Percentiles rank a stretch among this genome's conserved stretches.
Evolutionary conservation across 2,329 filamentous ascomycete genomes (phyloP).

Genomic region (Trichoderma sp.): DNA sequence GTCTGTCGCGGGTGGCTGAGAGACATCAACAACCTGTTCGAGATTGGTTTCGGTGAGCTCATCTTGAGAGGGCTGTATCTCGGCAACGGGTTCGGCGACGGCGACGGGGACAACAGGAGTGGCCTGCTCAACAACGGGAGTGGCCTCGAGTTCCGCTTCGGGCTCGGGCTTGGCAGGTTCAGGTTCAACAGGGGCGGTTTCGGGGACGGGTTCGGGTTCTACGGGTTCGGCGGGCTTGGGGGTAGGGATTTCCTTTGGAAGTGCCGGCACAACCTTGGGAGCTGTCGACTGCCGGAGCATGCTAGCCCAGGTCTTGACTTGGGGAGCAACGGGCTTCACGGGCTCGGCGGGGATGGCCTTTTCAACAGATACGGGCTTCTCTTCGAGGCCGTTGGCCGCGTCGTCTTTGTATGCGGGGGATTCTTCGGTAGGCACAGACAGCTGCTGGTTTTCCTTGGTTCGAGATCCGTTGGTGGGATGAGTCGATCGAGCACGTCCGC

Average conservation of each 20-base stretch:
- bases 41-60: conserved; percentile 90
- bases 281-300: conserved; percentile 63
- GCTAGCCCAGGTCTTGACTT: conserved; percentile 69
- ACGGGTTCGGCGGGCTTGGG: conserved; percentile 40
- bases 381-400: conserved; percentile 37
- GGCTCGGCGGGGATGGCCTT: conserved; percentile 38
- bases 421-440: conserved; percentile 69
- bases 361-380: conserved; percentile 34
- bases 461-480: conserved; percentile 60
- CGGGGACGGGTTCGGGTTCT: conserved; percentile 27
- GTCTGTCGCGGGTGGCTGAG: conserved; percentile 71
- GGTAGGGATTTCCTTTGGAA: conserved; percentile 49
- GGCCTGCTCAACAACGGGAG: conserved; percentile 35
- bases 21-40: conserved; percentile 82
- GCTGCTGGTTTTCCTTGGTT: conserved; percentile 52
- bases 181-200: conserved; percentile 36
- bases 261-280: conserved; percentile 57
- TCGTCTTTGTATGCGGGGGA: conserved; percentile 52
- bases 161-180: conserved; percentile 37
- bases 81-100: conserved; percentile 50
- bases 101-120: conserved; percentile 26
- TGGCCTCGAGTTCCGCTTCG: conserved; percentile 36
- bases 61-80: conserved; percentile 70
- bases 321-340: conserved; percentile 39
- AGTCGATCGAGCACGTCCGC: conserved; percentile 62